Percentiles rank a stretch among this genome's conserved stretches.
phyloP scores from a whole-genome alignment of 2,329 filamentous ascomycete genomes.

The Aspergillus sp. region DNA sequence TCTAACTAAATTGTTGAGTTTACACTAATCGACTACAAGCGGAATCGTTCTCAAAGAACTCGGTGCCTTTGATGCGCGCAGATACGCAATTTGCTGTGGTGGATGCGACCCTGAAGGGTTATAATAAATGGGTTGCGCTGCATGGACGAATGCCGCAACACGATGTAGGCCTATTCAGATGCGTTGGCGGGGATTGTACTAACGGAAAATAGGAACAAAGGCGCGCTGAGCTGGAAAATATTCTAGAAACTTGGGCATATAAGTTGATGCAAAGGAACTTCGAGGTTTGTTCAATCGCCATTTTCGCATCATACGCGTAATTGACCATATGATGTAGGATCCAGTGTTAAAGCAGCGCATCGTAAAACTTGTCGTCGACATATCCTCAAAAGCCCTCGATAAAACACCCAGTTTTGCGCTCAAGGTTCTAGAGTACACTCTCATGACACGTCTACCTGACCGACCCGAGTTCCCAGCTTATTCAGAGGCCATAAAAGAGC shows the following conservation, averaged over 20 bases:
- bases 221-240: conserved; percentile 37
- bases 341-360: conserved; percentile 80
- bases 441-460: conserved; percentile 76
- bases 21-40: conserved; percentile 23
- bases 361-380: conserved; percentile 78
- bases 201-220: conserved; percentile 34
- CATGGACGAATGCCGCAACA: conserved; percentile 54
- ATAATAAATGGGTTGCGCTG: conserved; percentile 70
- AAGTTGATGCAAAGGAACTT: conserved; percentile 42
- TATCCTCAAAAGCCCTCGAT: conserved; percentile 77
- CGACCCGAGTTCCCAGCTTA: conserved; percentile 71
- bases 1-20: neutral
- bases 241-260: conserved; percentile 43
- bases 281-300: conserved; percentile 29
- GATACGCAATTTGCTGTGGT: conserved; percentile 90
- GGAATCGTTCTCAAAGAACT: conserved; percentile 41
- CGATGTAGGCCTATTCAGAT: conserved; percentile 36
- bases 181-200: neutral
- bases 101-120: conserved; percentile 84
- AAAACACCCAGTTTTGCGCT: conserved; percentile 79
- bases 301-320: neutral
- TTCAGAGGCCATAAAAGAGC: conserved; percentile 84
- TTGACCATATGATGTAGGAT: conserved; percentile 52
- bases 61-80: conserved; percentile 60
- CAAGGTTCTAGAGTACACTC: conserved; percentile 85